These are phyloP conservation scores for Elaeis oleifera DNA, from an alignment of 202 grass and related monocot species.

Conservation along the genomic window DNA sequence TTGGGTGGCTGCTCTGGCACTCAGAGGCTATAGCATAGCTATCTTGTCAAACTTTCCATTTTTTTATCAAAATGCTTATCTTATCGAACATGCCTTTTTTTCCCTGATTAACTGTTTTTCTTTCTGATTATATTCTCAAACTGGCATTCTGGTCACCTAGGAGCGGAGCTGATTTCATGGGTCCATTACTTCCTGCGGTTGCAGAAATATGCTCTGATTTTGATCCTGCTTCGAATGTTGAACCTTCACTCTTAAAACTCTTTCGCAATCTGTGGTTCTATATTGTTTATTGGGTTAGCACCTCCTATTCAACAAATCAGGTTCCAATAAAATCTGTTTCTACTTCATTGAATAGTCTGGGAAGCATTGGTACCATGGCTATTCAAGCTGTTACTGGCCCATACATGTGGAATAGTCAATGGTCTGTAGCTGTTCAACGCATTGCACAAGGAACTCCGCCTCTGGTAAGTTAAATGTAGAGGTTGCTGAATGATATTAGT, in stretches of 20 bases:
- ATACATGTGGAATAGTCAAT: slow-evolving; percentile 91
- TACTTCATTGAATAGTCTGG: slow-evolving; percentile 49
- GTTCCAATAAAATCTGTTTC: slow-evolving; percentile 64
- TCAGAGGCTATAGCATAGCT: too few species aligned
- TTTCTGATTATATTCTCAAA: slow-evolving; percentile 8
- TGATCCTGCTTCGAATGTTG: slow-evolving; percentile 78
- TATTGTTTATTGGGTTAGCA: slow-evolving; percentile 93
- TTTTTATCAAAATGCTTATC: neutral
- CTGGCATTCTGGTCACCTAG: slow-evolving; percentile 42
- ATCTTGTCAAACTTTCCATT: too few species aligned
- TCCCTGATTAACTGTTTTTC: neutral
- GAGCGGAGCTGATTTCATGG: slow-evolving; percentile 98
- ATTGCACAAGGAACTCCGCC: slow-evolving; percentile 94
- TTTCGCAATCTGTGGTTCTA: slow-evolving; percentile 99
- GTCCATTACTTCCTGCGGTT: slow-evolving; percentile 83
- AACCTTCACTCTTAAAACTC: slow-evolving; percentile 87
- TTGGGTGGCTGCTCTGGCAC: too few species aligned
- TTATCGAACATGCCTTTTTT: neutral
- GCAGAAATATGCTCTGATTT: slow-evolving; percentile 99
- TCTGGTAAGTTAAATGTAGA: slow-evolving; percentile 45
- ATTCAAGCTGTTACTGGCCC: slow-evolving; percentile 97
- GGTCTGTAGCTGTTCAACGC: slow-evolving; percentile 72
- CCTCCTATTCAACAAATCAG: slow-evolving; percentile 81
- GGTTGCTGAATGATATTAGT: neutral
- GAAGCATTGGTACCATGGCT: slow-evolving; percentile 48